A percentile compares a stretch with the other conserved stretches of the same genome.
Evolutionary conservation across 2,329 filamentous ascomycete species (phyloP).

Genomic region (Microcyclospora tardicrescens): DNA sequence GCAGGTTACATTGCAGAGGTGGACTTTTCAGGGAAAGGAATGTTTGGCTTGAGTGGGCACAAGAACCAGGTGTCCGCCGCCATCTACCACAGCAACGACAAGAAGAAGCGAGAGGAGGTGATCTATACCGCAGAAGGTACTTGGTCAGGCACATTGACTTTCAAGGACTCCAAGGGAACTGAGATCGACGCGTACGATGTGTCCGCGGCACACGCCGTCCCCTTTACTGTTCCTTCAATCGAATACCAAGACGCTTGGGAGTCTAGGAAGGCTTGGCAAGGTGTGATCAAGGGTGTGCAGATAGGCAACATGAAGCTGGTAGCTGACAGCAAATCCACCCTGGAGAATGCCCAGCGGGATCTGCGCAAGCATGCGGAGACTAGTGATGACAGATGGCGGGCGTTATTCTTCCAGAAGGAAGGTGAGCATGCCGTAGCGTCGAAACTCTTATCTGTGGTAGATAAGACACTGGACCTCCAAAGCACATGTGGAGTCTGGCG

Average conservation of each 20-base stretch:
- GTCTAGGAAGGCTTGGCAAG: constrained; percentile 30
- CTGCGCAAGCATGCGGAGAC: constrained; percentile 28
- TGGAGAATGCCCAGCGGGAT: constrained; percentile 27
- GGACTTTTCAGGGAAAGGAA: constrained; percentile 32
- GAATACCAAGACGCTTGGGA: constrained; percentile 34
- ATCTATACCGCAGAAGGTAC: constrained; percentile 29
- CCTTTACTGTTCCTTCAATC: constrained; percentile 17
- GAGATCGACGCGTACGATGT: constrained; percentile 26
- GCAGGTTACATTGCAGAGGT: constrained; percentile 30
- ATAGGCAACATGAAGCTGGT: constrained; percentile 31
- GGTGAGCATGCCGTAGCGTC: constrained; percentile 16
- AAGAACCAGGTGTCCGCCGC: constrained; percentile 31
- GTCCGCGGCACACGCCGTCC: constrained; percentile 9
- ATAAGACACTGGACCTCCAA: constrained; percentile 36
- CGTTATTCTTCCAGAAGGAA: constrained; percentile 28
- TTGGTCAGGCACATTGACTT: constrained; percentile 29
- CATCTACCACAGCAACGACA: constrained; percentile 22
- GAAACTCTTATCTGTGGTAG: constrained; percentile 22
- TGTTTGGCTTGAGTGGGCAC: constrained; percentile 26
- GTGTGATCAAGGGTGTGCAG: constrained; percentile 27
- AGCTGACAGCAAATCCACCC: constrained; percentile 16
- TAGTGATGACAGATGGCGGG: constrained; percentile 25
- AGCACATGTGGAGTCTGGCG: constrained; percentile 58
- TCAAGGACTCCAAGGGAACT: constrained; percentile 24
- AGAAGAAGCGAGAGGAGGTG: constrained; percentile 17